Evolutionary conservation across 176 grass and related monocot species (phyloP).

Genomic region (Oropetium thomaeum): DNA sequence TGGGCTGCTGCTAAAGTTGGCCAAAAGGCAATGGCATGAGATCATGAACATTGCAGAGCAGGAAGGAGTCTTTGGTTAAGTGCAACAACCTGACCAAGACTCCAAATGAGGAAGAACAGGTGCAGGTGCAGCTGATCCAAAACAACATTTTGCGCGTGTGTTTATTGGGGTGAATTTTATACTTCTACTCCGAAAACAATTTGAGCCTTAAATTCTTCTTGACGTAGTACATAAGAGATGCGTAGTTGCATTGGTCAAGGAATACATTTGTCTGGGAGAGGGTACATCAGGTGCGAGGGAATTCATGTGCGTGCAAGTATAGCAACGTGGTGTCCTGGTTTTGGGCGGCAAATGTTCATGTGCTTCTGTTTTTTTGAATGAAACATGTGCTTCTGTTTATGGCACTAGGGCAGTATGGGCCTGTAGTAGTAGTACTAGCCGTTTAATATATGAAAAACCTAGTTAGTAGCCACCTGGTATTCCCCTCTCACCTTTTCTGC

Average conservation of each 20-base stretch:
- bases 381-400: too few species aligned
- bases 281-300: neutral
- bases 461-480: neutral
- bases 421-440: conserved; percentile 32
- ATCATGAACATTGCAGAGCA: conserved; percentile 1
- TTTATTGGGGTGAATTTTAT: neutral
- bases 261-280: conserved; percentile 26
- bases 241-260: conserved; percentile 33
- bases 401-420: conserved; percentile 14
- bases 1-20: neutral
- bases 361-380: too few species aligned
- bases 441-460: conserved; percentile 42
- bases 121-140: conserved; percentile 38
- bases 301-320: conserved; percentile 24
- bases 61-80: conserved; percentile 20
- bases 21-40: conserved; percentile 8
- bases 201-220: neutral
- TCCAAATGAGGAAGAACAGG: conserved; percentile 15
- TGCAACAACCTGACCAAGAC: conserved; percentile 23
- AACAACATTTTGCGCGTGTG: neutral
- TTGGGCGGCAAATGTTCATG: conserved; percentile 50
- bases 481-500: neutral
- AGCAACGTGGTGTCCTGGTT: conserved; percentile 44
- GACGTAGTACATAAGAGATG: neutral
- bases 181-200: neutral